Conservation (phyloP, 257 asterid species). For the Voacanga thouarsii region DNA sequence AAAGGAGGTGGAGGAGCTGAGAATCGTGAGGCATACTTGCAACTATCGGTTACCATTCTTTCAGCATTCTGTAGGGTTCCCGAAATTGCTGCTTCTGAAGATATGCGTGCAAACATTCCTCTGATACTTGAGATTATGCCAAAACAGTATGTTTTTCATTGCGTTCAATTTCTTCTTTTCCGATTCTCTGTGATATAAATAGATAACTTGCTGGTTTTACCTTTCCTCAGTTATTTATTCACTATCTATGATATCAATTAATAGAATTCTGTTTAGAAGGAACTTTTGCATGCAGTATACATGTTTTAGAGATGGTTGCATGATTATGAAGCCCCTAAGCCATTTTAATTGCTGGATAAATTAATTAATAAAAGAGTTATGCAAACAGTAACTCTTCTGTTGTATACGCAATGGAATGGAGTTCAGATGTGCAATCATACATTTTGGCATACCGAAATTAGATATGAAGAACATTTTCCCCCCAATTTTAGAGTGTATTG, state of each 20-base stretch:
- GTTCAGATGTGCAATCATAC: background rate
- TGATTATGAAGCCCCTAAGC: background rate
- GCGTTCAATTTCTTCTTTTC: background rate
- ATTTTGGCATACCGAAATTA: too few relatives aligned
- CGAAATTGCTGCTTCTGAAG: conserved; percentile 62
- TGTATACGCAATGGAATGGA: background rate
- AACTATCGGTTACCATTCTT: conserved; percentile 61
- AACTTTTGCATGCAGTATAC: background rate
- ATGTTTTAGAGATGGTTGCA: background rate
- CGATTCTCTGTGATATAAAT: background rate
- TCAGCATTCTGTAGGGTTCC: conserved; percentile 71
- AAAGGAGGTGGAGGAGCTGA: conserved; percentile 35
- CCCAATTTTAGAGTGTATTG: background rate
- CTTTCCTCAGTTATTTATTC: background rate
- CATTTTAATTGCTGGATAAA: too few relatives aligned
- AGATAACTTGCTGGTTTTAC: background rate
- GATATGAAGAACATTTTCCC: background rate
- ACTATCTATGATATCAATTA: background rate
- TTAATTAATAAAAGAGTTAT: too few relatives aligned
- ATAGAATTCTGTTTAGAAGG: background rate
- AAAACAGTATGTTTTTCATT: conserved; percentile 37
- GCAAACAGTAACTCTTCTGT: too few relatives aligned
- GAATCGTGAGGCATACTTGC: conserved; percentile 64
- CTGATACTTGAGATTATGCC: conserved; percentile 52
- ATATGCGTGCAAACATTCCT: conserved; percentile 56